phyloP scores from a whole-genome alignment of 176 grass and related monocot species.

The Echinochloa phyllopogon region DNA sequence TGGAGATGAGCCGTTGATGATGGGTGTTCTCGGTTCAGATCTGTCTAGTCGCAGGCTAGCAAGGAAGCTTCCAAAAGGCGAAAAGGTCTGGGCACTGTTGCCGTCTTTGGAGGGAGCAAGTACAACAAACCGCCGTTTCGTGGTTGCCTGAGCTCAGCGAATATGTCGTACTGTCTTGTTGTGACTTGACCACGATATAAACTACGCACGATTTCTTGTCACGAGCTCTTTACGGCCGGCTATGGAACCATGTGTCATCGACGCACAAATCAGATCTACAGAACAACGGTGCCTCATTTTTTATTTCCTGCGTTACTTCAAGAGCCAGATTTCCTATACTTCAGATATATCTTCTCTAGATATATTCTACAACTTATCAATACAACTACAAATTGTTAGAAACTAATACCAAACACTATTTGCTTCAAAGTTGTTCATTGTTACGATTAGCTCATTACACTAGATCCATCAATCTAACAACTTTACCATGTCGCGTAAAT shows the following conservation, averaged over 20 bases:
- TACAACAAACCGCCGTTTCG: constrained; percentile 29
- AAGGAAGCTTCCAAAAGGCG: constrained; percentile 9
- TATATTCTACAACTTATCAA: neutral
- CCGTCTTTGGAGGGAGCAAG: constrained; percentile 30
- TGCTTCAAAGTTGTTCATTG: neutral
- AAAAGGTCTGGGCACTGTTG: neutral
- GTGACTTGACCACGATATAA: neutral
- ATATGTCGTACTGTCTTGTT: constrained; percentile 7
- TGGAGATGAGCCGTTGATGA: neutral
- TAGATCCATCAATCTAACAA: neutral
- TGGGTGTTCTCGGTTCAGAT: neutral
- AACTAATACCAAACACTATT: neutral
- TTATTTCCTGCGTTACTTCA: too few relatives aligned
- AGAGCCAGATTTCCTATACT: too few relatives aligned
- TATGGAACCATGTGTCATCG: neutral
- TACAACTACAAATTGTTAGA: neutral
- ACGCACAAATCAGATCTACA: neutral
- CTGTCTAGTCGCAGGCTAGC: neutral
- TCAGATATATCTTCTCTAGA: neutral
- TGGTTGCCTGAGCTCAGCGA: constrained; percentile 16
- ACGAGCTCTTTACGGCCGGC: neutral
- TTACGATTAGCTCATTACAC: neutral
- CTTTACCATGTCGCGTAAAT: neutral
- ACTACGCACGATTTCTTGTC: neutral
- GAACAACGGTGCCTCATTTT: neutral